Evolutionary conservation across 345 rosid species (phyloP), one percentile per base, ranked within the genome.

Genomic region (Nasturtium officinale): DNA sequence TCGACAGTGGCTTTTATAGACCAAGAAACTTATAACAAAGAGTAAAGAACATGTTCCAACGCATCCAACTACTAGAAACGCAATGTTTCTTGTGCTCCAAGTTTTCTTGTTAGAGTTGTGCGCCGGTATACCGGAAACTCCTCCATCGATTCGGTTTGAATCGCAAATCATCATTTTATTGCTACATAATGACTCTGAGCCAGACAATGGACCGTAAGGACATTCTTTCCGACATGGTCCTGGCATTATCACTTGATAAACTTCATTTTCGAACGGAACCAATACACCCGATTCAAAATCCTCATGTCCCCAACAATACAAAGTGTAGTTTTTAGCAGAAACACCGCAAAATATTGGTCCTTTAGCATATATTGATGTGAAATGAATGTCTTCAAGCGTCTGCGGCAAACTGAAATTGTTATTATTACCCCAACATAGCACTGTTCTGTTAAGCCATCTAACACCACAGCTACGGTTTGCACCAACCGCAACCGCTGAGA

Each of bases 291-390:
- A 62, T 26, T 67, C 50, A 21, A 84, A 76, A 51, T 6, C 40
- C 38, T 76, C 61, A 53, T 79, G 67, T 1, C 91, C 95, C 98
- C 98, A 92, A 16, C 96, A 92, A 51, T 60, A 67, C 74, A 92
- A 77, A 0, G 92, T 82, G 35, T 13, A 81, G 78, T 82, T 67
- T 0, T 0, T 0, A 2, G 18, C 12, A 26, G 13, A 8, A 52
- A 90, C 87, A 4, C 92, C 96, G 11, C 96, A 92, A 63, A 92
- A 92, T 32, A 87, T 82, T 9, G 10, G 23, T 40, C 72, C 80
- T 74, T 87, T 88, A 5, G 90, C 92, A 66, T 83, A 80, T 65
- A 90, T 84, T 0, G 82, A 55, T 28, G 45, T 5, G 30, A 92
- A 92, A n/a, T 0, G 0, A 13, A 0, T 17, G 16, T 58, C 65